These are phyloP conservation scores for Uronychia binucleata DNA, from an alignment of 73 alveolate species.

Conservation along the genomic window DNA sequence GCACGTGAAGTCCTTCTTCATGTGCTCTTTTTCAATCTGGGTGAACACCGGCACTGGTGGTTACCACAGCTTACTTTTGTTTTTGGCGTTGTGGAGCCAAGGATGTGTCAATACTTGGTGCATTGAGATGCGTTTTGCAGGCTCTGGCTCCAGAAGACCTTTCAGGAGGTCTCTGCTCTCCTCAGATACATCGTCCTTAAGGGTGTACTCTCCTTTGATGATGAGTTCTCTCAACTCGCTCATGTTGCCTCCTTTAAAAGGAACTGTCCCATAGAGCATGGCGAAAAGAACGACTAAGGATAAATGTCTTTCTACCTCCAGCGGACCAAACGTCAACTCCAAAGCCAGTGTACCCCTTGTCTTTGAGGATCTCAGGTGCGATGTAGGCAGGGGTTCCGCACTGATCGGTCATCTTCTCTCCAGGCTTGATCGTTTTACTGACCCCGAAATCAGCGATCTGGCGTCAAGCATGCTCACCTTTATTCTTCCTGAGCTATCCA, in stretches of 20 bases:
- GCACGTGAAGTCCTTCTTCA: slow-evolving; percentile 57
- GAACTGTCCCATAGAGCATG: slow-evolving; percentile 73
- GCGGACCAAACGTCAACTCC: background rate
- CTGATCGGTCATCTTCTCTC: slow-evolving; percentile 53
- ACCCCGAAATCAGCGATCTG: slow-evolving; percentile 81
- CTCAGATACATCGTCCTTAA: slow-evolving; percentile 69
- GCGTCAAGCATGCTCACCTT: background rate
- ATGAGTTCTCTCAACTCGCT: slow-evolving; percentile 84
- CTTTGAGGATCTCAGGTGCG: slow-evolving; percentile 41
- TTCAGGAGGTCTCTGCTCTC: slow-evolving; percentile 75
- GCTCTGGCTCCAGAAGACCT: slow-evolving; percentile 72
- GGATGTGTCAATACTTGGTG: slow-evolving; percentile 78
- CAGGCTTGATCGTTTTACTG: slow-evolving; percentile 59
- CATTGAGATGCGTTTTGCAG: slow-evolving; percentile 69
- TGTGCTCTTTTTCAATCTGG: slow-evolving; percentile 45
- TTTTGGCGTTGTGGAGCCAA: slow-evolving; percentile 65
- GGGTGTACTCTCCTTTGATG: slow-evolving; percentile 67
- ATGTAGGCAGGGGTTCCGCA: slow-evolving; percentile 70
- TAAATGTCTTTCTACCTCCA: background rate
- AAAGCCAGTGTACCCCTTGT: slow-evolving; percentile 16
- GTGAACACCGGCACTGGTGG: slow-evolving; percentile 30
- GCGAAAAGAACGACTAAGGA: slow-evolving; percentile 51
- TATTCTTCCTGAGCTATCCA: slow-evolving; percentile 45
- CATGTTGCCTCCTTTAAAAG: slow-evolving; percentile 92
- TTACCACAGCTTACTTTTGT: slow-evolving; percentile 5